Evolutionary conservation across 306 rosid species (phyloP), one percentile per base, ranked within the genome.

Genomic region (Quillaja saponaria): DNA sequence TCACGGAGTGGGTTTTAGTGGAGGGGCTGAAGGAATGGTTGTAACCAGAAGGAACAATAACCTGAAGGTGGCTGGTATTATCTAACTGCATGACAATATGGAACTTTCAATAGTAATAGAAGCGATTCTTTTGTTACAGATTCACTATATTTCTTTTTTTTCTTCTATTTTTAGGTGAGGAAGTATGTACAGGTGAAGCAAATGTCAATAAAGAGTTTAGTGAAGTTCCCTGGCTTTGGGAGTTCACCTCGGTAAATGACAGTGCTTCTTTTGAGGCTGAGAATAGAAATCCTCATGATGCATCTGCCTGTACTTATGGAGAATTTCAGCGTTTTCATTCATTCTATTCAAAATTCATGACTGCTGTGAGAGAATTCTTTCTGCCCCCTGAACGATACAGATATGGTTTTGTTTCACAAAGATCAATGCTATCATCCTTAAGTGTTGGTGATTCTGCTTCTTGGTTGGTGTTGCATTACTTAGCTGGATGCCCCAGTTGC

Each of bases 51-150:
- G 64, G 77, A 86, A 71, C 81, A 82, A 81, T 64, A 80, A 62
- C 74, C 80, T 58, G 87, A 86, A 88, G 96, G 98, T 92, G 82
- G 80, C 84, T 76, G 90, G 90, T 90, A 86, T 78, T 79, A 68
- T 76, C 76, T 84, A 39, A 73, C 71, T 63, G 69, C 83, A 68
- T 67, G 64, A 63, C 63, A 48, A 52, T 71, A 19, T 50, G 55
- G 17, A 46, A 69, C 40, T 70, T 64, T 76, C 55, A 57, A 56
- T 37, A 44, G 41, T 66, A 42, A 53, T 31, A 28, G 18, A 45
- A 13, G 37, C 19, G 8, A 21, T 19, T 10, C 7, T 40, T 14
- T 8, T 18, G 19, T 54, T 10, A 58, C 64, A 53, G 60, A 63
- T 57, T 45, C 74, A 38, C 67, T 50, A 60, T 28, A 25, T 81